phyloP scores from a whole-genome alignment of 2,329 filamentous ascomycete species.

The Aspergillus fructus region DNA sequence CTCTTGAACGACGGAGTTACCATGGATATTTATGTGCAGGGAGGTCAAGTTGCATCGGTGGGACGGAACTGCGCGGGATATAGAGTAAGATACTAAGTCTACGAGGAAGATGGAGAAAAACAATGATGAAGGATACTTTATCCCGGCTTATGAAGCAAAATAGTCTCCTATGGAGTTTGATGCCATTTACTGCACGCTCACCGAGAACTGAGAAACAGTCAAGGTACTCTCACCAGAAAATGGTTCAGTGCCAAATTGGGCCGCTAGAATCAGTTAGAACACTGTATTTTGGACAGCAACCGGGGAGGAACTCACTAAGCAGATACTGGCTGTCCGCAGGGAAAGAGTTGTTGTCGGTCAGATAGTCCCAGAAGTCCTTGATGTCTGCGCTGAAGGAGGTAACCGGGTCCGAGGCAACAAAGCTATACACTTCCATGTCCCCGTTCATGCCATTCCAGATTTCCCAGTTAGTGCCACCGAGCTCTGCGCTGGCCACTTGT shows the following conservation, averaged over 20 bases:
- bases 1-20: too few species aligned
- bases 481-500: conserved; percentile 50
- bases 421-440: conserved; percentile 57
- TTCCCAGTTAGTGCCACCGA: conserved; percentile 54
- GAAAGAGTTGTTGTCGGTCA: conserved; percentile 50
- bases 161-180: too few species aligned
- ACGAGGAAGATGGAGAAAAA: too few species aligned
- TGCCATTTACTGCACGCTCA: too few species aligned
- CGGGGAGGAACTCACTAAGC: conserved; percentile 35
- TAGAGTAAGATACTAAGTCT: too few species aligned
- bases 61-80: too few species aligned
- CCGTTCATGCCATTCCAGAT: conserved; percentile 57
- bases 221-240: conserved; percentile 52
- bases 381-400: conserved; percentile 57
- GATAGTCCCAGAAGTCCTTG: conserved; percentile 55
- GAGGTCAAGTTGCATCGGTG: too few species aligned
- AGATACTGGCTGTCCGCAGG: conserved; percentile 50
- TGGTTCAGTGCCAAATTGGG: conserved; percentile 55
- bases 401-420: conserved; percentile 47
- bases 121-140: too few species aligned
- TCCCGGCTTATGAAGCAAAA: too few species aligned
- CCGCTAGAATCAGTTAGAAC: conserved; percentile 8
- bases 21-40: too few species aligned
- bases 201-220: neutral
- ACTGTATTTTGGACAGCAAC: neutral